Base-by-base conservation (phyloP, 495 filamentous ascomycete genomes). In the Lasiosphaeria miniovina region DNA sequence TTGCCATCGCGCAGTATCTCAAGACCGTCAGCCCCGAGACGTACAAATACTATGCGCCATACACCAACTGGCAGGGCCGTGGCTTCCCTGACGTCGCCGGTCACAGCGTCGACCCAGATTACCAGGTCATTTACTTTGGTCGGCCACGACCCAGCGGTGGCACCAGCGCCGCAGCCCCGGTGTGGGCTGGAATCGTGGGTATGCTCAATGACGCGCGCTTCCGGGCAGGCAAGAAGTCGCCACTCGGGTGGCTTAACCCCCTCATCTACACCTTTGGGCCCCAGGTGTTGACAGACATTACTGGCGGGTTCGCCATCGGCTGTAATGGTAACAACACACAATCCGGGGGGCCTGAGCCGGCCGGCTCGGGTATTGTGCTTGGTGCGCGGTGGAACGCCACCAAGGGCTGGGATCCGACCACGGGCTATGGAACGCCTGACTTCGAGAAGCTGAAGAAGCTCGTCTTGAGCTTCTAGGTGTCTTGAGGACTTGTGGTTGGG, bases 81-180 rank as follows among this genome's bases (percentile, higher is more conserved):
- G 88, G 81, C 0, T 87, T 88, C 74, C 88, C 88, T 4, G 88
- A 91, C 60, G 79, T 91, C 41, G 71, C 88, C 0, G 87, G 87
- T 31, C 87, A 89, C 51, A 65, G 64, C 35, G 33, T 63, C 12
- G 66, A 79, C 77, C 54, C 58, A 61, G 17, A 75, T 75, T 68
- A 88, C 55, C 57, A 60, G 45, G 60, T 68, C 12, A 50, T 61
- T 32, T 49, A 54, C 41, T 46, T 49, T n/a, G 59, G 57, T 24
- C n/a, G 36, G 41, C 9, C 31, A 6, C n/a, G 24, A 9, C 24
- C 41, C 24, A 49, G 54, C 31, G 59, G 57, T 17, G 69, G 69
- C 8, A 72, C 69, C 65, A 79, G 82, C 59, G 84, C 85, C 14
- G 52, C 86, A 0, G 72, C 86, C 9, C 88, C 88, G 0, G 72